Conservation (phyloP, 176 grass and related monocot genomes). For the Chloris gayana region DNA sequence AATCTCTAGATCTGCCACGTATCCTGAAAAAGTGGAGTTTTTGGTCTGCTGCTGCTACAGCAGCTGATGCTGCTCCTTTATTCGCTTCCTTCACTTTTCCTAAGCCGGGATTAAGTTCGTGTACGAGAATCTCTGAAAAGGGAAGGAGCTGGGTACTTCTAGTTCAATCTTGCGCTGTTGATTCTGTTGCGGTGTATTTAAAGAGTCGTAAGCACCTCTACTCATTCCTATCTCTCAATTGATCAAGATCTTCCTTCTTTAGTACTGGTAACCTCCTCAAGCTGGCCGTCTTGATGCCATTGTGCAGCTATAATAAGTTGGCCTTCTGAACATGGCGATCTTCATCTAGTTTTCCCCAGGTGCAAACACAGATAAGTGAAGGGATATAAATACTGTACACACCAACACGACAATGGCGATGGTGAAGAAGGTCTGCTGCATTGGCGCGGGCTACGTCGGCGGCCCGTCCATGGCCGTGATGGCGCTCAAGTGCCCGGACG, state of each 20-base stretch:
- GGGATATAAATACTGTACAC: no score
- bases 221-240: background rate
- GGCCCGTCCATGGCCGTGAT: conserved; percentile 60
- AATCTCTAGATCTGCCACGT: background rate
- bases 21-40: background rate
- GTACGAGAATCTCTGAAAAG: background rate
- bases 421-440: conserved; percentile 51
- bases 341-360: background rate
- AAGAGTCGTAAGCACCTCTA: background rate
- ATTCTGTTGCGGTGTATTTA: background rate
- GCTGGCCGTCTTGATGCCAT: no score
- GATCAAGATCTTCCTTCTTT: background rate
- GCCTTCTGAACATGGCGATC: background rate
- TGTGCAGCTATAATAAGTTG: no score
- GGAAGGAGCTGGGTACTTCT: conserved; percentile 15
- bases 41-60: background rate
- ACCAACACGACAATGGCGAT: no score
- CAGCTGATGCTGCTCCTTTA: background rate
- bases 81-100: background rate
- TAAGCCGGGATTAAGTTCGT: background rate
- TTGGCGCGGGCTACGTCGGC: conserved; percentile 62
- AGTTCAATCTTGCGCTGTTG: background rate
- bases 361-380: no score
- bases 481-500: conserved; percentile 53
- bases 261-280: background rate